Base-by-base conservation (phyloP, 805 yeast species). In the Monosporozyma aerobia region DNA sequence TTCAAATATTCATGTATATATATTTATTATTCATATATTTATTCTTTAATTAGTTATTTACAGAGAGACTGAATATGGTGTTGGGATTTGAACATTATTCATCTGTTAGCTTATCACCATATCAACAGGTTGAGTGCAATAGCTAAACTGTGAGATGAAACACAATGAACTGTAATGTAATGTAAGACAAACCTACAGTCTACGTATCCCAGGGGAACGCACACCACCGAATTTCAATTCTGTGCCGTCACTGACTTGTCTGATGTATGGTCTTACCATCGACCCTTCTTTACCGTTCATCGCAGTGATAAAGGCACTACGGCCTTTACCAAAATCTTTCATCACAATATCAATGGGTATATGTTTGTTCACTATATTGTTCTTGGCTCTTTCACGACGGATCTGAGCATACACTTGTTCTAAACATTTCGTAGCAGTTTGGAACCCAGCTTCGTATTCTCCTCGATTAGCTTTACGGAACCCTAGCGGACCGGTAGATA, bases 401-500 rank as follows among this genome's bases (percentile, higher is more conserved):
- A 77, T 77, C 57, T 74, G 77, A 64, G 82, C 86, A 69, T 80
- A 81, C 65, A 92, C 86, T 57, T 76, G 68, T 56, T 82, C 77
- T 69, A 92, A 89, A 71, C 87, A 75, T 57, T 79, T 79, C 3
- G 90, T 74, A 14, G 90, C 74, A 9, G 92, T 84, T 68, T 90
- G 97, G 74, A 85, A 90, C 13, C 85, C 85, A 1, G 96, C 97
- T 70, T 92, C 99, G 63, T 87, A 88, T 68, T 89, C 96, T 48
- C 95, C 88, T 70, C 97, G 82, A 53, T 89, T 89, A 16, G 94
- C 80, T 63, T 90, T 89, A 63, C 89, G 79, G 75, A 90, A 92
- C 3, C 98, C 99, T 50, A 89, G 74, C 64, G 79, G 81, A 50
- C 99, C 99, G 0, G 96, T 85, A 7, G 88, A 79, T 49, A 87